A percentile compares a stretch with the other conserved stretches of the same genome.
Evolutionary conservation across 768 basidiomycete genomes (phyloP).

Genomic region (Termitomyces sp.): DNA sequence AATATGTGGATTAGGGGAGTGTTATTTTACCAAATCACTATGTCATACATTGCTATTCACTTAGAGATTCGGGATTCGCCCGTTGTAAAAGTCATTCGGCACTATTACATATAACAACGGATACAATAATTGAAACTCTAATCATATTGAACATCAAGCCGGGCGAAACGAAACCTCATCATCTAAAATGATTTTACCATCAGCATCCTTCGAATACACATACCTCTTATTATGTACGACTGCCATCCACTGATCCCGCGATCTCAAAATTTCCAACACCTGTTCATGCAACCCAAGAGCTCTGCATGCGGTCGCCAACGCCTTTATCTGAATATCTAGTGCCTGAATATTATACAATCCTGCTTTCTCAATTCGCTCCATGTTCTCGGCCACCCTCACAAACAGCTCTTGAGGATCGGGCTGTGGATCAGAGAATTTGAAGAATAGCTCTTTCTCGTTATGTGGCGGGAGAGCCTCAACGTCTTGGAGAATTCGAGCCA

Average conservation of each 20-base stretch:
- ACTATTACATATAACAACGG: too few species aligned
- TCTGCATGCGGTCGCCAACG: not conserved
- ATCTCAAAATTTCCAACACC: not conserved
- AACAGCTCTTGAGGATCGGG: not conserved
- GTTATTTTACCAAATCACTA: too few species aligned
- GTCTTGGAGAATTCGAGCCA: not conserved
- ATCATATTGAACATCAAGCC: too few species aligned
- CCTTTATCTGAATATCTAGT: not conserved
- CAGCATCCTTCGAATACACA: not conserved
- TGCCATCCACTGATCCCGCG: not conserved
- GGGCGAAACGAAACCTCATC: not conserved
- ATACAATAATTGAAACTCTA: too few species aligned
- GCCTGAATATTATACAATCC: not conserved
- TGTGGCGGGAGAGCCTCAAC: not conserved
- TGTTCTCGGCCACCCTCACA: not conserved
- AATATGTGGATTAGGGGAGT: too few species aligned
- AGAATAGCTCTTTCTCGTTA: not conserved
- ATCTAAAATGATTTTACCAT: not conserved
- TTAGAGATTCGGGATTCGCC: too few species aligned
- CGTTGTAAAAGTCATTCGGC: too few species aligned
- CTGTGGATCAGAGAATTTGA: not conserved
- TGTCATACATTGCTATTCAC: too few species aligned
- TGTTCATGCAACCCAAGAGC: not conserved
- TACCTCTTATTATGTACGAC: not conserved
- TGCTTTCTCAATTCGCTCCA: not conserved